Percentiles rank a stretch among this genome's conserved stretches.
Conservation (phyloP, 768 basidiomycete genomes). For the Dioszegia hungarica region DNA sequence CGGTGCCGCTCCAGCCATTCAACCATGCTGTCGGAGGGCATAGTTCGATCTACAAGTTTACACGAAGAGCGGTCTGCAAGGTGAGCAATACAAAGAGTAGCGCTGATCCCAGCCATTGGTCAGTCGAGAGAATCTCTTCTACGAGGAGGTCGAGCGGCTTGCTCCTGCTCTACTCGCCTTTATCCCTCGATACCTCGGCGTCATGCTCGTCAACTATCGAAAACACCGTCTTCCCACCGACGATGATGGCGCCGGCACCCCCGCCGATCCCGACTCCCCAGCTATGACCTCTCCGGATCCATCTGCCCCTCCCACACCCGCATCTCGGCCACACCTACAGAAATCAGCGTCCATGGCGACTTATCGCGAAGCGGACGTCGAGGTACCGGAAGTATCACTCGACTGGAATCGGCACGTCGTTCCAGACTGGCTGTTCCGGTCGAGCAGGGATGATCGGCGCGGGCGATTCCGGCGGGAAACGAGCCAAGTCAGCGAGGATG, state of each 20-base stretch:
- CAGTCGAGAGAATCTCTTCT: conserved; percentile 93
- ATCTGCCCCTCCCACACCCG: conserved; percentile 30
- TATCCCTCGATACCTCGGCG: conserved; percentile 96
- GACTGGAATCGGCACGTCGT: conserved; percentile 94
- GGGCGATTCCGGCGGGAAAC: not conserved
- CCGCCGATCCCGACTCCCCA: conserved; percentile 6
- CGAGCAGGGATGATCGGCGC: conserved; percentile 29
- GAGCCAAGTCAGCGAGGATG: conserved; percentile 3
- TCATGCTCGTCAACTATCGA: conserved; percentile 96
- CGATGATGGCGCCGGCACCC: conserved; percentile 11
- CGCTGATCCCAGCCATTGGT: conserved; percentile 71
- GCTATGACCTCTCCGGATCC: conserved; percentile 12
- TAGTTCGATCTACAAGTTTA: conserved; percentile 95
- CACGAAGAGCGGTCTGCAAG: conserved; percentile 96
- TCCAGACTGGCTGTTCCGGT: conserved; percentile 76
- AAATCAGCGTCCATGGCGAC: conserved; percentile 8
- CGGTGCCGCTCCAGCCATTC: conserved; percentile 90
- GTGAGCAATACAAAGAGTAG: conserved; percentile 55
- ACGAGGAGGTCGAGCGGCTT: conserved; percentile 90
- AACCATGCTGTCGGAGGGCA: conserved; percentile 98
- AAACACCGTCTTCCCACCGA: conserved; percentile 54
- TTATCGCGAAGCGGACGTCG: conserved; percentile 58
- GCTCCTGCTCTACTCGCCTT: conserved; percentile 87
- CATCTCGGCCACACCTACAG: conserved; percentile 12
- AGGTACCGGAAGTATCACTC: conserved; percentile 89